These are phyloP conservation scores for Aspergillus quadricinctus DNA, from an alignment of 2,329 filamentous ascomycete genomes.

Conservation along the genomic window DNA sequence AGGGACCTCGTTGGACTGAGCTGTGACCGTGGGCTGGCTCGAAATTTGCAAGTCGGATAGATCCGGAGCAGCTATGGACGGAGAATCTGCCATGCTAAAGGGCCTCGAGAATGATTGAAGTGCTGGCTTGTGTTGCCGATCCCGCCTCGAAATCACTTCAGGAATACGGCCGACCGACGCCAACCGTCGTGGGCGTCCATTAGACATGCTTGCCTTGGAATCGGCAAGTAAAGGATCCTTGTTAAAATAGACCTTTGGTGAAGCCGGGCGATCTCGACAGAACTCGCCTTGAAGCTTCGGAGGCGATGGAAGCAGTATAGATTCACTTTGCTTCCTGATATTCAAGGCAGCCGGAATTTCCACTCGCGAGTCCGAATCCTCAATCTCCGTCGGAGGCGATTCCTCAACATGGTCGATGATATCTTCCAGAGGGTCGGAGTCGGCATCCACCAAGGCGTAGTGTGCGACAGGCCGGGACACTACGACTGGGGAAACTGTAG, in stretches of 20 bases:
- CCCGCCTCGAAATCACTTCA: conserved; percentile 65
- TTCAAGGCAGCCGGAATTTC: conserved; percentile 26
- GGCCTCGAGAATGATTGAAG: conserved; percentile 82
- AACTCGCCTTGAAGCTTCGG: conserved; percentile 34
- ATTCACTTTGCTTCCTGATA: conserved; percentile 31
- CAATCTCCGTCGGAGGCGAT: conserved; percentile 38
- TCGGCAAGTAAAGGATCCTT: conserved; percentile 18
- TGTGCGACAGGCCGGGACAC: conserved; percentile 49
- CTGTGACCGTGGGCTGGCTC: conserved; percentile 18
- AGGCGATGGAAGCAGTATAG: conserved; percentile 41
- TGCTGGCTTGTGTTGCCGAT: conserved; percentile 61
- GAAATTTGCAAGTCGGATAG: conserved; percentile 21
- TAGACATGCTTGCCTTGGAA: conserved; percentile 15
- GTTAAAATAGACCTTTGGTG: conserved; percentile 36
- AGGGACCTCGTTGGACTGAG: conserved; percentile 19
- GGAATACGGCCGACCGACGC: conserved; percentile 83
- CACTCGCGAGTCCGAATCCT: conserved; percentile 17
- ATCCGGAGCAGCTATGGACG: conserved; percentile 34
- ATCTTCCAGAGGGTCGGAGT: conserved; percentile 37
- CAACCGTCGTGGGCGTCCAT: conserved; percentile 58
- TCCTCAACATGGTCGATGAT: conserved; percentile 36
- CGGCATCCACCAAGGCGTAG: conserved; percentile 54
- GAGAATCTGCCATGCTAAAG: conserved; percentile 54
- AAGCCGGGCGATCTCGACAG: conserved; percentile 24
- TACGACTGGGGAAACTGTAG: conserved; percentile 35